Conservation (phyloP, 2,329 filamentous ascomycete species). For the Xenoacremonium recifei region DNA sequence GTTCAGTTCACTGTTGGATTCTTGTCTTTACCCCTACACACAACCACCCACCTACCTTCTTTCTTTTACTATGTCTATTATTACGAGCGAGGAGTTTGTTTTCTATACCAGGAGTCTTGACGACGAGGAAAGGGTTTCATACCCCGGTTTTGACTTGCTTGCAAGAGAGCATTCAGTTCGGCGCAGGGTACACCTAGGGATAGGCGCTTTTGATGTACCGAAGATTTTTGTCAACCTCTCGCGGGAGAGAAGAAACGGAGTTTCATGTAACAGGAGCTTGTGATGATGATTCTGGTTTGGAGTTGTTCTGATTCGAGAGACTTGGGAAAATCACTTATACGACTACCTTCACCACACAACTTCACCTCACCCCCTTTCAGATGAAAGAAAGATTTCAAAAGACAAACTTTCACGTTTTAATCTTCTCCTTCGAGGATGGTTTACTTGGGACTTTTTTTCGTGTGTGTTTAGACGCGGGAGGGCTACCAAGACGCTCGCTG, state of each 20-base stretch:
- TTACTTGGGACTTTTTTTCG: slow-evolving; percentile 18
- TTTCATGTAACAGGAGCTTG: slow-evolving; percentile 7
- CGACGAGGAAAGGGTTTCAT: too few species aligned
- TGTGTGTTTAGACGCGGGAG: slow-evolving; percentile 26
- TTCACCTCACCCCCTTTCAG: too few species aligned
- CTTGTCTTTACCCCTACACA: too few species aligned
- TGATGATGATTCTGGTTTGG: slow-evolving; percentile 3
- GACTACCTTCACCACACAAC: too few species aligned
- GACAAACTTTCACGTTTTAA: slow-evolving; percentile 16
- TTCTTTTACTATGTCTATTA: background rate
- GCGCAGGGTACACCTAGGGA: too few species aligned
- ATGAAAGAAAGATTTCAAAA: too few species aligned
- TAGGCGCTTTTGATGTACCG: too few species aligned
- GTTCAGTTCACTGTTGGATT: too few species aligned
- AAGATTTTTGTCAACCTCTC: too few species aligned
- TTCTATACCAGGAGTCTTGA: too few species aligned
- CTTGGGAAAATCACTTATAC: too few species aligned
- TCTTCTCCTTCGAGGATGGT: slow-evolving; percentile 14
- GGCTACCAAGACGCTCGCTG: slow-evolving; percentile 17
- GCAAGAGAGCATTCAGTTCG: background rate
- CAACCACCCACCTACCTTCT: too few species aligned
- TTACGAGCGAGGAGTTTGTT: background rate
- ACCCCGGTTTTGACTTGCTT: background rate
- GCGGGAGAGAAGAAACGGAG: background rate
- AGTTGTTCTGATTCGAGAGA: background rate